A percentile compares a stretch with the other conserved stretches of the same genome.
These are phyloP conservation scores for Davidsoniella virescens DNA, from an alignment of 2,329 filamentous ascomycete species.

Conservation along the genomic window DNA sequence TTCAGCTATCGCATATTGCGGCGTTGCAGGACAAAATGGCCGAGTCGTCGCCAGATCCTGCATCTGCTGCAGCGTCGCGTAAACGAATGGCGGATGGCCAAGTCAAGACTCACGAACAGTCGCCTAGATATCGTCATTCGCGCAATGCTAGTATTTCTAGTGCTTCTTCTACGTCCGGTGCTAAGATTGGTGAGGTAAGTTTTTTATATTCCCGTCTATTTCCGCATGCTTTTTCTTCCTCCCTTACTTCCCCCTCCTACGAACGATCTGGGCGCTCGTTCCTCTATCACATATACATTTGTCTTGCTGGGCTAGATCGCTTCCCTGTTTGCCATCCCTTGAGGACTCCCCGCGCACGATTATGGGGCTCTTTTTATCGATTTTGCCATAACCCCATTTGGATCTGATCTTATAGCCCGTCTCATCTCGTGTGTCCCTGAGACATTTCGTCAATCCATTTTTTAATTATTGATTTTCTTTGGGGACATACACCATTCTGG, in stretches of 20 bases:
- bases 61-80: constrained; percentile 20
- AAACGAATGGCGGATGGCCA: constrained; percentile 59
- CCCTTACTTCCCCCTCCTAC: not conserved
- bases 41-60: constrained; percentile 19
- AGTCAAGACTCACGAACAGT: constrained; percentile 31
- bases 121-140: constrained; percentile 33
- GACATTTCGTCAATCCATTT: not conserved
- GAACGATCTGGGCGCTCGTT: not conserved
- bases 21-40: constrained; percentile 30
- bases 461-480: constrained; percentile 1
- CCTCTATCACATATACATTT: not conserved
- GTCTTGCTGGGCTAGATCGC: no score
- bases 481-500: not conserved
- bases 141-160: constrained; percentile 51
- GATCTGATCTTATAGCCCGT: not conserved
- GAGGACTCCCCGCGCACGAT: no score
- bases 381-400: not conserved
- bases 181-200: constrained; percentile 46
- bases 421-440: not conserved
- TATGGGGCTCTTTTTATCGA: no score
- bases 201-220: not conserved
- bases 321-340: no score
- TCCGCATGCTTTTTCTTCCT: not conserved
- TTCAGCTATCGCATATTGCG: constrained; percentile 35
- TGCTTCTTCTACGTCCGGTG: constrained; percentile 39